Conservation (phyloP, 371 early-diverging fungal species). For the Mucor saturninus region DNA sequence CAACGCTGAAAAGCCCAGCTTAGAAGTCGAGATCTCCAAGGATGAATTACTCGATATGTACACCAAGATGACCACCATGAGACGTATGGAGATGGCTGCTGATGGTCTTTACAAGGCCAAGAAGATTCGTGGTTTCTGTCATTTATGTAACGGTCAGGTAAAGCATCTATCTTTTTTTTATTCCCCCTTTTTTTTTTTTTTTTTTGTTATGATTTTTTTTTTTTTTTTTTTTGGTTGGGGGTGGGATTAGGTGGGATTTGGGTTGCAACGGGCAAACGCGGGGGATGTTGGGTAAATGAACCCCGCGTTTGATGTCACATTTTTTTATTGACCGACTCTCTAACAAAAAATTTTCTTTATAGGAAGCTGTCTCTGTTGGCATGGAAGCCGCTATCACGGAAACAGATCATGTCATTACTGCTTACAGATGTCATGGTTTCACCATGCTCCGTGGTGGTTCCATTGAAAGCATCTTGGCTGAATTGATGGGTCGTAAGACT, state of each 20-base stretch:
- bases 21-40: conserved; percentile 65
- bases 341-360: conserved; percentile 16
- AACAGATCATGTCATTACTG: conserved; percentile 96
- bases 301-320: conserved; percentile 37
- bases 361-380: conserved; percentile 97
- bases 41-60: conserved; percentile 84
- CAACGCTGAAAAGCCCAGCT: conserved; percentile 69
- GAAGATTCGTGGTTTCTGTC: conserved; percentile 99
- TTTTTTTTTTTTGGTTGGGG: conserved; percentile 16
- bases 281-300: conserved; percentile 36
- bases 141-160: conserved; percentile 98
- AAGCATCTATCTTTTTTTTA: conserved; percentile 7
- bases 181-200: conserved; percentile 1
- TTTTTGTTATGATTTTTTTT: conserved; percentile 1
- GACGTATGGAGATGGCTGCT: conserved; percentile 94
- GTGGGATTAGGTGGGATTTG: conserved; percentile 3
- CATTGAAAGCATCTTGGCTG: conserved; percentile 79
- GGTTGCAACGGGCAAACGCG: conserved; percentile 35
- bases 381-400: conserved; percentile 88
- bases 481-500: conserved; percentile 85
- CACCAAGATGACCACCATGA: conserved; percentile 85
- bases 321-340: neutral
- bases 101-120: conserved; percentile 97
- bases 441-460: conserved; percentile 91
- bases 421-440: conserved; percentile 99